Evolutionary conservation across 352 stramenopile species (phyloP).

Genomic region (Phytophthora lateralis): DNA sequence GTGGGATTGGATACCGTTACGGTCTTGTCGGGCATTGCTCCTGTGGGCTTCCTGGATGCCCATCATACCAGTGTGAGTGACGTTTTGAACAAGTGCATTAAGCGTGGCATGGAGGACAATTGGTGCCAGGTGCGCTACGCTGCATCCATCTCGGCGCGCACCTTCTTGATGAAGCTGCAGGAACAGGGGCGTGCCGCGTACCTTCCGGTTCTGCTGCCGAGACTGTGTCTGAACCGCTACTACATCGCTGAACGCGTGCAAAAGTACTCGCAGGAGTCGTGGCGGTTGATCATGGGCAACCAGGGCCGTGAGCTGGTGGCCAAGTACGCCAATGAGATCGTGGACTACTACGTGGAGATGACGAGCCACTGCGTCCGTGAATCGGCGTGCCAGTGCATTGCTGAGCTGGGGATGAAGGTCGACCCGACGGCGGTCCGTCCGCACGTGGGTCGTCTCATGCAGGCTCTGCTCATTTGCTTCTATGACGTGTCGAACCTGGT

Average conservation of each 20-base stretch:
- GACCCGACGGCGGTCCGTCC: conserved; percentile 64
- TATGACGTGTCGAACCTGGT: conserved; percentile 96
- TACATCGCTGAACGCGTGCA: conserved; percentile 97
- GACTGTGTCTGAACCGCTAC: conserved; percentile 97
- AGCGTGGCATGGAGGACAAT: conserved; percentile 93
- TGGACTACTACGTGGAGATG: conserved; percentile 96
- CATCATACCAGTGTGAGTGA: conserved; percentile 50
- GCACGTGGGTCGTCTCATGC: conserved; percentile 70
- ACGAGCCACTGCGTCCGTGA: conserved; percentile 96
- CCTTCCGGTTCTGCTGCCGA: conserved; percentile 86
- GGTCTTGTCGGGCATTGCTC: conserved; percentile 54
- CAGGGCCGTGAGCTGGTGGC: conserved; percentile 86
- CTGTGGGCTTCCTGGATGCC: conserved; percentile 50
- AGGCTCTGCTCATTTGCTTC: conserved; percentile 95
- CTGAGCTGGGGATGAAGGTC: conserved; percentile 94
- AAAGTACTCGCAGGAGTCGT: conserved; percentile 96
- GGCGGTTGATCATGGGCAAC: conserved; percentile 89
- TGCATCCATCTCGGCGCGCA: conserved; percentile 90
- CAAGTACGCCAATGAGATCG: conserved; percentile 88
- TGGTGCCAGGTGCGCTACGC: conserved; percentile 98
- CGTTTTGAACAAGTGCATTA: conserved; percentile 63
- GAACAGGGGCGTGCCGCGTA: conserved; percentile 59
- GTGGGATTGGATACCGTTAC: conserved; percentile 88
- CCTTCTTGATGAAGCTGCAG: conserved; percentile 86
- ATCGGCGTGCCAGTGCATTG: conserved; percentile 95